These are phyloP conservation scores for Antarctomyces pellizariae DNA, from an alignment of 495 filamentous ascomycete species.

Conservation along the genomic window DNA sequence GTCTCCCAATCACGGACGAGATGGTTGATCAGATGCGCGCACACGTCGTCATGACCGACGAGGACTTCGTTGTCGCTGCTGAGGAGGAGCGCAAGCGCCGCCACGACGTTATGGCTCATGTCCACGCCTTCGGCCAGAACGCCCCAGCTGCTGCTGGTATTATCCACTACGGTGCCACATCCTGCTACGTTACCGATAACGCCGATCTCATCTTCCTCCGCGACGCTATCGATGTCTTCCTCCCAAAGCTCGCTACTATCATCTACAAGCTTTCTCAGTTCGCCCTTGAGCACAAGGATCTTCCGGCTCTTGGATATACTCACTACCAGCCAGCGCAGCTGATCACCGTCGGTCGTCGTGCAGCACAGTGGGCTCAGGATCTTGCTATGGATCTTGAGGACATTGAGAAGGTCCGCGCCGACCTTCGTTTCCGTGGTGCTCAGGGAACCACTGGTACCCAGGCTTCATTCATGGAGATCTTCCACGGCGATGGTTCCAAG, in stretches of 20 bases:
- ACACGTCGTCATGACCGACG: constrained; percentile 49
- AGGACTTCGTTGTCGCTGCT: constrained; percentile 52
- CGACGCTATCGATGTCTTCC: constrained; percentile 49
- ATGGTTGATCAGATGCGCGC: constrained; percentile 53
- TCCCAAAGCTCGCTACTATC: constrained; percentile 69
- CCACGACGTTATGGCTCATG: constrained; percentile 31
- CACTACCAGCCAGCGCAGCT: constrained; percentile 61
- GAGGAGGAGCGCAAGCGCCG: constrained; percentile 60
- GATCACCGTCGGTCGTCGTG: constrained; percentile 66
- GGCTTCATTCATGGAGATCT: constrained; percentile 30
- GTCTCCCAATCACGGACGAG: constrained; percentile 38
- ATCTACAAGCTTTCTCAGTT: constrained; percentile 62
- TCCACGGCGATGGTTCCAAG: constrained; percentile 57
- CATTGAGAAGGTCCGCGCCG: constrained; percentile 47
- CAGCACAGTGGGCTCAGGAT: constrained; percentile 69
- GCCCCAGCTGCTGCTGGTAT: constrained; percentile 70
- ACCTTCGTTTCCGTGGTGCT: constrained; percentile 64
- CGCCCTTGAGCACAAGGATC: constrained; percentile 48
- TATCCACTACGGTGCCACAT: constrained; percentile 51
- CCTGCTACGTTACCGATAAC: constrained; percentile 57
- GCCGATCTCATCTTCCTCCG: constrained; percentile 69
- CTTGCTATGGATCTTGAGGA: constrained; percentile 69
- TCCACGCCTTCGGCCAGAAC: constrained; percentile 45
- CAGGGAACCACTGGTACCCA: constrained; percentile 57
- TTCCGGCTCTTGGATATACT: constrained; percentile 54